These are phyloP conservation scores for Fusarium brachygibbosum DNA, from an alignment of 2,329 filamentous ascomycete species.

Conservation along the genomic window DNA sequence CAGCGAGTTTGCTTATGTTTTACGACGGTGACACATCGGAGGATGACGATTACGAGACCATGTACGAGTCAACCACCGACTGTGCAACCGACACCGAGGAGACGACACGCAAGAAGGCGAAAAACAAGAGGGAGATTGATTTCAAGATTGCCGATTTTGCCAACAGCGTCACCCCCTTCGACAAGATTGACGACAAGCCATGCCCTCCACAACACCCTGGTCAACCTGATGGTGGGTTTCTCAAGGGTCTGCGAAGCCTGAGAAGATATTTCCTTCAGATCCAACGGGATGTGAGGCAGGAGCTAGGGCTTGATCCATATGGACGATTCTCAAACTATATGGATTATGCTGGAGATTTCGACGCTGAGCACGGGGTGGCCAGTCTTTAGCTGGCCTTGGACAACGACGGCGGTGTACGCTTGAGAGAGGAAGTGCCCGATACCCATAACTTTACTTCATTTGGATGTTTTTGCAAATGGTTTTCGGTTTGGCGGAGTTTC, in stretches of 20 bases:
- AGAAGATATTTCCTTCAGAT: slow-evolving; percentile 89
- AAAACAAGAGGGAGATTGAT: slow-evolving; percentile 76
- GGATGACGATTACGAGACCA: slow-evolving; percentile 64
- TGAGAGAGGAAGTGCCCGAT: slow-evolving; percentile 36
- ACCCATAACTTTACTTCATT: slow-evolving; percentile 33
- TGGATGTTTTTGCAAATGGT: slow-evolving; percentile 28
- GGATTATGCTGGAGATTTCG: slow-evolving; percentile 44
- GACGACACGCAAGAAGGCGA: slow-evolving; percentile 60
- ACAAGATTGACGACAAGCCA: slow-evolving; percentile 70
- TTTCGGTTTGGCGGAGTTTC: slow-evolving; percentile 31
- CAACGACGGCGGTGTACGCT: slow-evolving; percentile 19
- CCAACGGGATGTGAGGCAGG: slow-evolving; percentile 77
- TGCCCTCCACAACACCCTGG: slow-evolving; percentile 87
- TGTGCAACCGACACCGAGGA: slow-evolving; percentile 71
- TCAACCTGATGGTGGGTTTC: slow-evolving; percentile 88
- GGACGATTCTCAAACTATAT: slow-evolving; percentile 43
- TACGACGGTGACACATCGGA: slow-evolving; percentile 86
- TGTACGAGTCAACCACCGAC: slow-evolving; percentile 70
- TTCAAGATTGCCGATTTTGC: slow-evolving; percentile 99
- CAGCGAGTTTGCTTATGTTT: slow-evolving; percentile 92
- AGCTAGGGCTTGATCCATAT: slow-evolving; percentile 63
- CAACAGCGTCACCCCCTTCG: slow-evolving; percentile 93
- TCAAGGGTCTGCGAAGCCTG: slow-evolving; percentile 84
- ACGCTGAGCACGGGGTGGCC: slow-evolving; percentile 53
- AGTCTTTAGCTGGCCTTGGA: slow-evolving; percentile 48